Evolutionary conservation across 176 grass and related monocot genomes (phyloP).

Genomic region (Oryza officinalis): DNA sequence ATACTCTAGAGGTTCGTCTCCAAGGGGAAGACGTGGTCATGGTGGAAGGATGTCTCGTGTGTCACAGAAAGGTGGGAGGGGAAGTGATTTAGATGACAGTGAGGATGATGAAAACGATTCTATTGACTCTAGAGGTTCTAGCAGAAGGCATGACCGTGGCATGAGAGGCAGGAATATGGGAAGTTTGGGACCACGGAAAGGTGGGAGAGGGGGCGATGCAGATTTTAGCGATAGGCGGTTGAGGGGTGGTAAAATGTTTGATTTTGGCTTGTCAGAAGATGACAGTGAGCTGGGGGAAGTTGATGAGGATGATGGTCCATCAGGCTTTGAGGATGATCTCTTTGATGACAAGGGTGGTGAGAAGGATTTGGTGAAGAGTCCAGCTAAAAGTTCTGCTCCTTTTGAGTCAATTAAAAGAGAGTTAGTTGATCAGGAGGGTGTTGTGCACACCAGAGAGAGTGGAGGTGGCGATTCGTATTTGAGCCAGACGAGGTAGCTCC

Average conservation of each 20-base stretch:
- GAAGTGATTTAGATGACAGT: conserved; percentile 29
- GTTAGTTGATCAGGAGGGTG: conserved; percentile 30
- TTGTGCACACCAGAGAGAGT: background rate
- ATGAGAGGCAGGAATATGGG: conserved; percentile 6
- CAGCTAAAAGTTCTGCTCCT: conserved; percentile 22
- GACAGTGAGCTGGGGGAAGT: conserved; percentile 39
- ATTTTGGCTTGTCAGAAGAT: conserved; percentile 45
- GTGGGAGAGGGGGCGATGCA: conserved; percentile 20
- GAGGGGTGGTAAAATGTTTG: conserved; percentile 13
- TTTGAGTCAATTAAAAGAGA: conserved; percentile 36
- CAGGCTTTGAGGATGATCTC: conserved; percentile 56
- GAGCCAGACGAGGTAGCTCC: conserved; percentile 75
- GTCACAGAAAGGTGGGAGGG: conserved; percentile 30
- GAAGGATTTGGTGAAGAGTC: conserved; percentile 32
- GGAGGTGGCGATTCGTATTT: conserved; percentile 73
- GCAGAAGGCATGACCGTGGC: conserved; percentile 32
- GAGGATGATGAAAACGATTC: conserved; percentile 6
- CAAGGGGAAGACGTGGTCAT: conserved; percentile 32
- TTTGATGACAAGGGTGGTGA: conserved; percentile 33
- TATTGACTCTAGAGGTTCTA: conserved; percentile 26
- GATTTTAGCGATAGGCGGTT: conserved; percentile 14
- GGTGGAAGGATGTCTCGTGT: conserved; percentile 36
- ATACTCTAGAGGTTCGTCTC: conserved; percentile 34
- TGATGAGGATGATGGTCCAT: conserved; percentile 56
- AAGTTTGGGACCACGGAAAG: conserved; percentile 21